A percentile compares a stretch with the other conserved stretches of the same genome.
Conservation (phyloP, 371 early-diverging fungal genomes). For the Lichtheimia hyalospora region DNA sequence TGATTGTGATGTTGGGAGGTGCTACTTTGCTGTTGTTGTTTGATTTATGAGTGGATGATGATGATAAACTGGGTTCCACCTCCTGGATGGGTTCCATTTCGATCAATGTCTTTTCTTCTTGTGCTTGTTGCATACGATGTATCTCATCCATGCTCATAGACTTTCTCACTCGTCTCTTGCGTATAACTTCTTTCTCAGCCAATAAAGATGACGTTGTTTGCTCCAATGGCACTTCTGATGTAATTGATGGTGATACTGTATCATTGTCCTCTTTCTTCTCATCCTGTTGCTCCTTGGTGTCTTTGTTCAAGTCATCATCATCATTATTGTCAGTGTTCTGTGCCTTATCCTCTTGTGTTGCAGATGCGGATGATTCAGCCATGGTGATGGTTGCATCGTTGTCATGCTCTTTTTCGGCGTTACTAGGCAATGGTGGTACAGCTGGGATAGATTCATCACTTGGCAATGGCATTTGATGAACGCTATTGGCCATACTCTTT, state of each 20-base stretch:
- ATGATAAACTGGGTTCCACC: background rate
- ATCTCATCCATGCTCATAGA: slow-evolving; percentile 16
- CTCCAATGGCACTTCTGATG: no score
- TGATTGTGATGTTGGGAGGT: background rate
- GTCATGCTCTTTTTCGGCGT: no score
- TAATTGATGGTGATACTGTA: no score
- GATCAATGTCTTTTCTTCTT: background rate
- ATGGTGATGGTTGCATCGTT: no score
- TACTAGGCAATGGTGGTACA: no score
- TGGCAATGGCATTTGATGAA: background rate
- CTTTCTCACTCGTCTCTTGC: slow-evolving; percentile 9
- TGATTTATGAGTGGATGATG: background rate
- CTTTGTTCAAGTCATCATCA: no score
- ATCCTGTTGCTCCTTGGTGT: no score
- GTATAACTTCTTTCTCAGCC: background rate
- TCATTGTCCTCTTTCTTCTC: no score
- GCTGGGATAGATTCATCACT: background rate
- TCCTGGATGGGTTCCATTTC: background rate
- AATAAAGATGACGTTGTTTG: background rate
- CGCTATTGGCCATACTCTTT: slow-evolving; percentile 11
- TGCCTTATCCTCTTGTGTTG: background rate
- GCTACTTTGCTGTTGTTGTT: background rate
- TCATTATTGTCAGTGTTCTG: no score
- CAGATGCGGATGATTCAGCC: no score
- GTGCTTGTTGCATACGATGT: background rate